Evolutionary conservation across 2,329 filamentous ascomycete species (phyloP).

Genomic region (Calycina herbarum): DNA sequence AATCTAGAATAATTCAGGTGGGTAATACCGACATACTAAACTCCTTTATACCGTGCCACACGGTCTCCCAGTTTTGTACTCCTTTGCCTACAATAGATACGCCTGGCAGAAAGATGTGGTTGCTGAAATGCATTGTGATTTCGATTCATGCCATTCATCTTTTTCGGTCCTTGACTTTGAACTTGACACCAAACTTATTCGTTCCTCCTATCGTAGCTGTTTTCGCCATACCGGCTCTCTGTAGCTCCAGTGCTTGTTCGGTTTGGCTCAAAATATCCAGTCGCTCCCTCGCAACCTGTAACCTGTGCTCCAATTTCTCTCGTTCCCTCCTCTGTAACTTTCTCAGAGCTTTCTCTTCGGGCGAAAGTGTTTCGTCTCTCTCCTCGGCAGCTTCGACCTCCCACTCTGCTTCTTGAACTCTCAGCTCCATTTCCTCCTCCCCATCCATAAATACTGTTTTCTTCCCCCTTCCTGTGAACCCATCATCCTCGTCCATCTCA

Average conservation of each 20-base stretch:
- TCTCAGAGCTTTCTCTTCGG: slow-evolving; percentile 41
- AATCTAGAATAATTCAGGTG: background rate
- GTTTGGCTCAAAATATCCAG: slow-evolving; percentile 54
- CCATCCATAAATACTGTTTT: slow-evolving; percentile 41
- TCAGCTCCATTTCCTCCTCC: slow-evolving; percentile 31
- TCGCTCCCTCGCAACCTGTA: slow-evolving; percentile 54
- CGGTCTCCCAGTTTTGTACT: slow-evolving; percentile 1
- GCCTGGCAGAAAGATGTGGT: background rate
- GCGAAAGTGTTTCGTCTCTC: slow-evolving; percentile 31
- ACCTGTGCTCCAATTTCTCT: slow-evolving; percentile 49
- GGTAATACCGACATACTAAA: background rate
- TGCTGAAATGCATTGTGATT: background rate
- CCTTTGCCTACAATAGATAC: background rate
- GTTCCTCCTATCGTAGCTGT: slow-evolving; percentile 58
- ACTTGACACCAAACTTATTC: slow-evolving; percentile 61
- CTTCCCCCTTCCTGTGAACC: slow-evolving; percentile 31
- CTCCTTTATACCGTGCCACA: slow-evolving; percentile 1
- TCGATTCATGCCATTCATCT: slow-evolving; percentile 36
- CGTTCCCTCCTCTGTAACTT: slow-evolving; percentile 47
- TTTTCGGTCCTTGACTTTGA: slow-evolving; percentile 64
- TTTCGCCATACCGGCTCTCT: slow-evolving; percentile 65
- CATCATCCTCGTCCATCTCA: slow-evolving; percentile 47
- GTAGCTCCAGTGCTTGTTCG: slow-evolving; percentile 57
- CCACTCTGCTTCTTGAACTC: slow-evolving; percentile 27
- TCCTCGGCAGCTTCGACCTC: slow-evolving; percentile 36